Percentiles rank a stretch among this genome's conserved stretches.
Conservation (phyloP, 148 eudicot genomes). For the Silene conica region DNA sequence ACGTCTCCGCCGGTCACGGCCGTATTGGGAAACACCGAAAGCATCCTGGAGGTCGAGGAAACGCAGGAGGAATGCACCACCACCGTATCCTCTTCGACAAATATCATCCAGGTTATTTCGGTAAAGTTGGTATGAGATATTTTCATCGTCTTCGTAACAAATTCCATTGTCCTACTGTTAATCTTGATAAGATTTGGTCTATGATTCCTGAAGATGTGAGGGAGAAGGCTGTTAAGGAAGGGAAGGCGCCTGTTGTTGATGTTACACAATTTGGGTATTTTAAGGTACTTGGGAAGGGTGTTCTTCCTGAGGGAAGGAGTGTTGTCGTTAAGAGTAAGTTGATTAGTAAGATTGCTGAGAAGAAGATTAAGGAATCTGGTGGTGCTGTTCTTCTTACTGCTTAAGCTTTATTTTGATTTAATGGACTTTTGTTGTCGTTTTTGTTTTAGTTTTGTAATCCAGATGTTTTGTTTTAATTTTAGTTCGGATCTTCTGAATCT, state of each 20-base stretch:
- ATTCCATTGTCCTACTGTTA: constrained; percentile 43
- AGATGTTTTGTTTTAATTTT: no score
- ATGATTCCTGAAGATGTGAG: constrained; percentile 34
- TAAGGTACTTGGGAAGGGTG: constrained; percentile 47
- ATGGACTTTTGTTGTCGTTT: no score
- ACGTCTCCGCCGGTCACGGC: constrained; percentile 48
- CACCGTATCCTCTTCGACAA: constrained; percentile 55
- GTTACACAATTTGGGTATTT: constrained; percentile 47
- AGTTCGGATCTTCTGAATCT: no score
- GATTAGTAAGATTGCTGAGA: constrained; percentile 48
- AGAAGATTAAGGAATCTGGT: constrained; percentile 50
- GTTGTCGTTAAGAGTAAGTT: constrained; percentile 48
- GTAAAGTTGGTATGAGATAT: constrained; percentile 49
- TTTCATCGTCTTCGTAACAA: constrained; percentile 48
- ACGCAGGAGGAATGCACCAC: constrained; percentile 57
- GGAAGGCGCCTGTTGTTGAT: constrained; percentile 36
- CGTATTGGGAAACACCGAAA: constrained; percentile 51
- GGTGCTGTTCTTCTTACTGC: constrained; percentile 52
- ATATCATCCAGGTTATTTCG: constrained; percentile 55
- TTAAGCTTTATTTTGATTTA: no score
- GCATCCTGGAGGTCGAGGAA: constrained; percentile 59
- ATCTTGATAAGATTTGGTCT: constrained; percentile 45
- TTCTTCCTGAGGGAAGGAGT: constrained; percentile 27
- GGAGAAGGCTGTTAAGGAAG: constrained; percentile 32
- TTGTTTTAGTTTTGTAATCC: neutral